phyloP scores from a whole-genome alignment of 2,329 filamentous ascomycete genomes.

The Colletotrichum coccodes region DNA sequence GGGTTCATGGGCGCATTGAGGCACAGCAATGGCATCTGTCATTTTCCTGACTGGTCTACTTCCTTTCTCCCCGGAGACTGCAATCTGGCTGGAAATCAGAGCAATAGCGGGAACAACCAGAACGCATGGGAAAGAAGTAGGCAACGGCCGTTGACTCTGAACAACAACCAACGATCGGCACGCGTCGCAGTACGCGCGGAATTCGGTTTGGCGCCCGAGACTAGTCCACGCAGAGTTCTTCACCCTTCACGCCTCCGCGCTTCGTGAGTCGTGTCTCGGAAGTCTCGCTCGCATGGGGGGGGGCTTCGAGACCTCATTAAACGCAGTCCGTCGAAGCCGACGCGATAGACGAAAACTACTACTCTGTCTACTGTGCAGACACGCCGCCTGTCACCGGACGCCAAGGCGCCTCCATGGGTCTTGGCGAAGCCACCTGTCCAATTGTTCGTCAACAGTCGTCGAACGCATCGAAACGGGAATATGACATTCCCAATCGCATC shows the following conservation, averaged over 20 bases:
- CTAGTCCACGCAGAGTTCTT: background rate
- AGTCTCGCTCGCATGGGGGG: background rate
- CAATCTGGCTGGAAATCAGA: background rate
- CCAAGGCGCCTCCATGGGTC: slow-evolving; percentile 19
- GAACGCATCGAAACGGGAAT: slow-evolving; percentile 9
- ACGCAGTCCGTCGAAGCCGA: background rate
- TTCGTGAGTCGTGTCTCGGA: background rate
- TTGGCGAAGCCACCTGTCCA: slow-evolving; percentile 9
- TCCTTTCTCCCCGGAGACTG: background rate
- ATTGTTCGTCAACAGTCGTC: slow-evolving; percentile 7
- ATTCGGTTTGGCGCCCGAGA: background rate
- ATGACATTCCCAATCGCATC: background rate
- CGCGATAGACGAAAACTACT: background rate
- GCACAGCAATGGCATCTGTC: background rate
- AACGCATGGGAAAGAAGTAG: background rate
- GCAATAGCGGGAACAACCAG: background rate
- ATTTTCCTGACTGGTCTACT: background rate
- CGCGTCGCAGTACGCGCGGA: background rate
- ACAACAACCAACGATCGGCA: background rate
- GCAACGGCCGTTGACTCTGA: background rate
- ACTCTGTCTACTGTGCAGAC: too few species aligned
- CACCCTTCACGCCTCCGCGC: background rate
- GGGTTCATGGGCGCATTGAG: background rate
- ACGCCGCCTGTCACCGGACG: slow-evolving; percentile 5
- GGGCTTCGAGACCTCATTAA: slow-evolving; percentile 5